Evolutionary conservation across 495 filamentous ascomycete species (phyloP), one percentile per base, ranked within the genome.

Genomic region (Viridothelium virens): DNA sequence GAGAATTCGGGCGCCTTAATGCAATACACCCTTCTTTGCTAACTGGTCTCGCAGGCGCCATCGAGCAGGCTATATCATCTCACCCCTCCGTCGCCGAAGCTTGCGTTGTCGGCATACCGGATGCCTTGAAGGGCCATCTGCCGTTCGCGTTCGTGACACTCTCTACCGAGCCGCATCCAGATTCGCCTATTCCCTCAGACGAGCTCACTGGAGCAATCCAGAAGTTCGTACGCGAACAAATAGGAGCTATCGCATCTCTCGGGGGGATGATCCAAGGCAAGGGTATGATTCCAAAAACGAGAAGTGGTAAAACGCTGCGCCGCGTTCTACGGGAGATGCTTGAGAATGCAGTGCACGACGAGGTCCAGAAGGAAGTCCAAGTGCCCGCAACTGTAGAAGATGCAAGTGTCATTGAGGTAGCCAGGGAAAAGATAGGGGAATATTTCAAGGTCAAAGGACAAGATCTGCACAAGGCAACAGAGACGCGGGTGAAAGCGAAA

Each of bases 271-370:
- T 96, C 38, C 85, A 89, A 68, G 89, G 90, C 7, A 84, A 85
- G 48, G 90, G 88, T n/a, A 92, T 96, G 84, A 96, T 96, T 62
- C 92, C 92, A 6, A 92, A 91, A 79, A 97, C 92, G 38, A 77
- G 92, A 33, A 90, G 86, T 36, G 92, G 92, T 3, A 96, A 96
- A 83, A 96, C 89, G 37, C 72, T 96, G 66, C 79, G 93, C 14
- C 80, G 92, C 65, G 90, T 94, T 38, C 71, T 96, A 77, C 81
- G 87, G 59, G 91, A 94, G 77, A 74, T 96, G 67, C 73, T 96
- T 2, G 92, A 96, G 75, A 79, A 86, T 70, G 80, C 73, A 2
- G 81, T 77, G 6, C 66, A 79, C 59, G 83, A 81, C 1, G 78
- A 82, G 11, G 86, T 81, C 71, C 78, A 79, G 6, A 80, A 74